Evolutionary conservation across 768 basidiomycete genomes (phyloP).

Genomic region (Phlegmacium glaucopus): DNA sequence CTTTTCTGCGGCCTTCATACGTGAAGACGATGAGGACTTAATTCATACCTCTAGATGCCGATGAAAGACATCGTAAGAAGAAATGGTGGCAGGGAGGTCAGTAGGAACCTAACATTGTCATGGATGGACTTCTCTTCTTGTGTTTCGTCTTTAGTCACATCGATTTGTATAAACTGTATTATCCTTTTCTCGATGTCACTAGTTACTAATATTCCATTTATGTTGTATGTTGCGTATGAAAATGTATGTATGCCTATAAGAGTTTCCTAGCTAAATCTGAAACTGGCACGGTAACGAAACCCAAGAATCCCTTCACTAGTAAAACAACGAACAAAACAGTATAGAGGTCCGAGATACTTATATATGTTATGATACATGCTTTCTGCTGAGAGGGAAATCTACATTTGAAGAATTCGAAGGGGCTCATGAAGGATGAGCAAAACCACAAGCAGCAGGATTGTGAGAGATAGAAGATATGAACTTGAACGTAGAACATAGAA

Average conservation of each 20-base stretch:
- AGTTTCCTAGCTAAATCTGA: too few relatives aligned
- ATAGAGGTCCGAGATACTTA: too few relatives aligned
- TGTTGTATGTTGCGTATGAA: too few relatives aligned
- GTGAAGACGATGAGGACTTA: not conserved
- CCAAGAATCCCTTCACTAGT: too few relatives aligned
- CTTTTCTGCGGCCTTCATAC: not conserved
- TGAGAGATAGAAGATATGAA: too few relatives aligned
- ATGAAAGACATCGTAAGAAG: not conserved
- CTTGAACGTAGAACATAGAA: conserved; percentile 6
- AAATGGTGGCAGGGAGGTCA: not conserved
- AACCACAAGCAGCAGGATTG: too few relatives aligned
- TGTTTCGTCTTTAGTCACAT: not conserved
- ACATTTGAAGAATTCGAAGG: conserved; percentile 11
- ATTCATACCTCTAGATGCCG: not conserved
- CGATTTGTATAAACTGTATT: not conserved
- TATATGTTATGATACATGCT: not conserved
- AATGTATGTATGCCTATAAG: too few relatives aligned
- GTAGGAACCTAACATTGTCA: not conserved
- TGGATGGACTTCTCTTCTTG: not conserved
- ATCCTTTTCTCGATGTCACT: too few relatives aligned
- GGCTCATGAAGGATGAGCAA: conserved; percentile 1
- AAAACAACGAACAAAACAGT: too few relatives aligned
- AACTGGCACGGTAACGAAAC: too few relatives aligned
- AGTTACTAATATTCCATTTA: too few relatives aligned
- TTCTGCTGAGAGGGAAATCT: conserved; percentile 8